A percentile compares a stretch with the other conserved stretches of the same genome.
phyloP scores from a whole-genome alignment of 192 early-diverging fungal species.

The Powellomyces hirtus region DNA sequence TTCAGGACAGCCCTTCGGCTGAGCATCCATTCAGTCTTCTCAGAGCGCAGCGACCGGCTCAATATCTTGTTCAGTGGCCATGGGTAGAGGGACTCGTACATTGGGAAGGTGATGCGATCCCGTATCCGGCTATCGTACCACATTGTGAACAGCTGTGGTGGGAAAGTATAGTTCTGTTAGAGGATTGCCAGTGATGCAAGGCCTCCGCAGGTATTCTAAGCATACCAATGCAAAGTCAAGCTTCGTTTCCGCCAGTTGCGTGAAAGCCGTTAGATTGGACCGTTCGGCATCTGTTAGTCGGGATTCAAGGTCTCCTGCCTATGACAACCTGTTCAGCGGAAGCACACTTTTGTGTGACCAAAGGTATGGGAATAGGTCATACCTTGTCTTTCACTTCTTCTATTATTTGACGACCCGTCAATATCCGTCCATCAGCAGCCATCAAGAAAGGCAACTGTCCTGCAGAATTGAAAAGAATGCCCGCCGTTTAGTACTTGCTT shows the following conservation, averaged over 20 bases:
- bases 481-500: too few species aligned
- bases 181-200: too few species aligned
- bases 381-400: slow-evolving; percentile 50
- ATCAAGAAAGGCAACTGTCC: slow-evolving; percentile 57
- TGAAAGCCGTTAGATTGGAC: slow-evolving; percentile 46
- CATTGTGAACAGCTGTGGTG: slow-evolving; percentile 25
- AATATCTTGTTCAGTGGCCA: slow-evolving; percentile 37
- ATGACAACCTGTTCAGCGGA: background rate
- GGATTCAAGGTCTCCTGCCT: slow-evolving; percentile 41
- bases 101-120: slow-evolving; percentile 23
- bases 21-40: slow-evolving; percentile 33
- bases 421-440: slow-evolving; percentile 39
- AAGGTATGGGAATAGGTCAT: background rate
- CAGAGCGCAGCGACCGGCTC: slow-evolving; percentile 15
- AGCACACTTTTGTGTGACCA: background rate
- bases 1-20: slow-evolving; percentile 25
- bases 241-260: slow-evolving; percentile 49
- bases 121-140: slow-evolving; percentile 31
- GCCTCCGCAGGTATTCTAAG: background rate
- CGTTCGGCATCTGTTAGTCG: slow-evolving; percentile 34
- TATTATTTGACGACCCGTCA: slow-evolving; percentile 46
- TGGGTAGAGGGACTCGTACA: slow-evolving; percentile 25
- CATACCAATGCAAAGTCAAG: slow-evolving; percentile 56
- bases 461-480: too few species aligned
- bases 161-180: too few species aligned